Conservation (phyloP, 805 yeast species). For the Ogataea philodendri region DNA sequence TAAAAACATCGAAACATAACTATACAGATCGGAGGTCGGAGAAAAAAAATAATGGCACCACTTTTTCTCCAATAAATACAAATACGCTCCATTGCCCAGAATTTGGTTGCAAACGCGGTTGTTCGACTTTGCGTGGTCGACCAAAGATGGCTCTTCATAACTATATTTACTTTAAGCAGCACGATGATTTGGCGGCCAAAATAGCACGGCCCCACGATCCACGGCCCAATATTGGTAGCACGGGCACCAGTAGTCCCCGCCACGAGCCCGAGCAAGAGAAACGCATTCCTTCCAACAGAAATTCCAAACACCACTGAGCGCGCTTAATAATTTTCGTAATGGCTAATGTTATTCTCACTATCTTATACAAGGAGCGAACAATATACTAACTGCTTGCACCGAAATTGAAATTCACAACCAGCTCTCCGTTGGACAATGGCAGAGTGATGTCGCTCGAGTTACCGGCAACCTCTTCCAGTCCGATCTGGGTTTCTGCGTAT, state of each 20-base stretch:
- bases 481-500: constrained; percentile 56
- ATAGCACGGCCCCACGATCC: constrained; percentile 39
- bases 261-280: background rate
- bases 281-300: background rate
- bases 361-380: constrained; percentile 2
- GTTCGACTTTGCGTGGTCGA: too few relatives aligned
- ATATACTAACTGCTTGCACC: constrained; percentile 10
- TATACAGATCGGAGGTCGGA: too few relatives aligned
- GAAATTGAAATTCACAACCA: constrained; percentile 43
- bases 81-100: too few relatives aligned
- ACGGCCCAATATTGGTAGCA: constrained; percentile 18
- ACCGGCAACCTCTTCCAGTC: constrained; percentile 49
- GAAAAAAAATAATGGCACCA: constrained; percentile 12
- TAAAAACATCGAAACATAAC: too few relatives aligned
- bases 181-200: constrained; percentile 34
- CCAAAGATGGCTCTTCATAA: constrained; percentile 50
- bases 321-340: too few relatives aligned
- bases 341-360: constrained; percentile 1
- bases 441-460: constrained; percentile 41
- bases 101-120: too few relatives aligned
- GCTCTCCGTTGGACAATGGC: constrained; percentile 36
- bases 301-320: too few relatives aligned
- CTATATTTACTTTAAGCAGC: constrained; percentile 43
- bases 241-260: background rate
- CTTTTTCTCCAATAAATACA: too few relatives aligned